These are phyloP conservation scores for Glycine tomentella DNA, from an alignment of 306 rosid genomes.

Conservation along the genomic window DNA sequence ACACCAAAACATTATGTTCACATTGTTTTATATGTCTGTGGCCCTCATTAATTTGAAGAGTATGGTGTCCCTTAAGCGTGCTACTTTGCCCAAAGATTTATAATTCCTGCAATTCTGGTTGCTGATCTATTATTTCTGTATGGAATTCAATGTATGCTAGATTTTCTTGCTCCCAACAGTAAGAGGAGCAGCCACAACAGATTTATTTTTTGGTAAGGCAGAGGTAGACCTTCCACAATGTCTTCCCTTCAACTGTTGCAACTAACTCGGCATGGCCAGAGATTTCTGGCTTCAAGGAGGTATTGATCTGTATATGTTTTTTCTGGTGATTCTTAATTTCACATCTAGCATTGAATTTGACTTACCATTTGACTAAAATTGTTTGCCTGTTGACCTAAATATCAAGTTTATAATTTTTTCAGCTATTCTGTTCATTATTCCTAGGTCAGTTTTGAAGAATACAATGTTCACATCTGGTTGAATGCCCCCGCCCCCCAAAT, in stretches of 20 bases:
- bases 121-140: slow-evolving; percentile 41
- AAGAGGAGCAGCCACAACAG: slow-evolving; percentile 43
- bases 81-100: slow-evolving; percentile 28
- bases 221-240: slow-evolving; percentile 62
- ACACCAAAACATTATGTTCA: neutral
- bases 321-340: slow-evolving; percentile 35
- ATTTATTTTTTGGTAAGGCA: slow-evolving; percentile 47
- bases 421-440: slow-evolving; percentile 29
- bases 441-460: slow-evolving; percentile 18
- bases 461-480: slow-evolving; percentile 34
- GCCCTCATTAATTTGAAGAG: slow-evolving; percentile 39
- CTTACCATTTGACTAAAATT: slow-evolving; percentile 24
- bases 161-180: slow-evolving; percentile 40
- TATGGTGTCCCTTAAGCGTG: slow-evolving; percentile 42
- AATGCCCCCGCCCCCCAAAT: neutral
- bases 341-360: slow-evolving; percentile 28
- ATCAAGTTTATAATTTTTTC: slow-evolving; percentile 27
- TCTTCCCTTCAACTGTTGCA: slow-evolving; percentile 93
- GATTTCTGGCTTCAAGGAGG: slow-evolving; percentile 90
- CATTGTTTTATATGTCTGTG: slow-evolving; percentile 11
- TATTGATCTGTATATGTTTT: slow-evolving; percentile 46
- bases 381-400: slow-evolving; percentile 26
- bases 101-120: slow-evolving; percentile 36
- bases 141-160: slow-evolving; percentile 44
- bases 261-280: slow-evolving; percentile 81